Evolutionary conservation across 306 rosid genomes (phyloP).

Genomic region (Geum urbanum): DNA sequence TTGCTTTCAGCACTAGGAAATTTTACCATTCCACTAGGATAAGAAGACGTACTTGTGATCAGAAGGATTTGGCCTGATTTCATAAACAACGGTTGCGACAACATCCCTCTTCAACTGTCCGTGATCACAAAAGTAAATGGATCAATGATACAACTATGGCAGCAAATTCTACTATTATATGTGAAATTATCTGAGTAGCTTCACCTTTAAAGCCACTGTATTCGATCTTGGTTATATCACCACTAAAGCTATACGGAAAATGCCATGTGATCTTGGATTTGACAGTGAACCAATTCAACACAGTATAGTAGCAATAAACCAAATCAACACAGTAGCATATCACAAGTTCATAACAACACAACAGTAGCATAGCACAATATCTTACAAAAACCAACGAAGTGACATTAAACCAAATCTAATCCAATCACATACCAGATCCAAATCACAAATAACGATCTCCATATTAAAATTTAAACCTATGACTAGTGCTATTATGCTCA

Average conservation of each 20-base stretch:
- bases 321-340: too few relatives aligned
- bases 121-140: slow-evolving; percentile 18
- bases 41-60: slow-evolving; percentile 80
- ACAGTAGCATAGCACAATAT: too few relatives aligned
- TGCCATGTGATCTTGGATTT: slow-evolving; percentile 95
- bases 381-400: too few relatives aligned
- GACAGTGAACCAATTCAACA: too few relatives aligned
- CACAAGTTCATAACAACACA: too few relatives aligned
- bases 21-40: not conserved
- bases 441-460: too few relatives aligned
- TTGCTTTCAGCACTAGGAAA: not conserved
- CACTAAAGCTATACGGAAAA: slow-evolving; percentile 87
- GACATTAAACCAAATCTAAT: too few relatives aligned
- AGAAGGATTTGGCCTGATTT: slow-evolving; percentile 91
- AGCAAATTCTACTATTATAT: slow-evolving; percentile 15
- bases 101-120: slow-evolving; percentile 84
- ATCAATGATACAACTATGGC: slow-evolving; percentile 3
- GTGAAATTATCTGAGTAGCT: slow-evolving; percentile 79
- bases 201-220: slow-evolving; percentile 97
- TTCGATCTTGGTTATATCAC: slow-evolving; percentile 70
- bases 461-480: too few relatives aligned
- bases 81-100: slow-evolving; percentile 86
- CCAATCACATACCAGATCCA: too few relatives aligned
- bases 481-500: too few relatives aligned
- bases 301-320: too few relatives aligned